Base-by-base conservation (phyloP, 148 eudicot species). In the Linanthus parryae region DNA sequence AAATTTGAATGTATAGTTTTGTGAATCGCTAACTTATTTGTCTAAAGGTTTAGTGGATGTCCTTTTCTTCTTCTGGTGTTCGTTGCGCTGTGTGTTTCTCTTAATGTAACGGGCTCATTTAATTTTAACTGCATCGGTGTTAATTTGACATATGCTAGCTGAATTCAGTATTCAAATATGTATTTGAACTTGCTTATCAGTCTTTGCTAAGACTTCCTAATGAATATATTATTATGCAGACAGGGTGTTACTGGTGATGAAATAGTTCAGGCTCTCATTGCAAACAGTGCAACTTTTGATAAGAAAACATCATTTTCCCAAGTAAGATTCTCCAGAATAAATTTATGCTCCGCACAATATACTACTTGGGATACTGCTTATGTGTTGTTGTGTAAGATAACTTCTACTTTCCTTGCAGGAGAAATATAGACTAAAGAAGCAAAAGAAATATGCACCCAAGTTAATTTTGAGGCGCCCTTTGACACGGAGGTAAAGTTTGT, bases 271-370 rank as follows among this genome's bases (percentile, higher is more conserved):
- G 98, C 98, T 57, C 84, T 92, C 39, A 84, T 92, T 73, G 82
- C 94, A 45, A 79, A 92, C 54, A 92, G 98, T 63, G 73, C 96
- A 40, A 92, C 96, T 48, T 92, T 92, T 68, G 96, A 81, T 55
- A 92, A 87, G 65, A 92, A 92, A 65, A 92, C 98, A 19, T 59
- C 84, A 50, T 92, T 92, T 67, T 92, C 98, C 20, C 98, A 92
- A 82, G 98, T 87, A 54, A 62, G 61, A 47, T 44, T 73, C 30
- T 56, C 44, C 26, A n/a, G n/a, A n/a, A n/a, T n/a, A n/a, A n/a
- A n/a, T 51, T 26, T 46, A 26, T 38, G 16, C 24, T 48, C 14
- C 11, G 30, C 29, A n/a, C 0, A 2, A 5, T 13, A 49, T 18
- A 29, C 20, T 8, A 30, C n/a, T 51, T 20, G 35, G 20, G 23